Evolutionary conservation across 805 yeast genomes (phyloP), one percentile per base, ranked within the genome.

Genomic region (Torulaspora maleeae): DNA sequence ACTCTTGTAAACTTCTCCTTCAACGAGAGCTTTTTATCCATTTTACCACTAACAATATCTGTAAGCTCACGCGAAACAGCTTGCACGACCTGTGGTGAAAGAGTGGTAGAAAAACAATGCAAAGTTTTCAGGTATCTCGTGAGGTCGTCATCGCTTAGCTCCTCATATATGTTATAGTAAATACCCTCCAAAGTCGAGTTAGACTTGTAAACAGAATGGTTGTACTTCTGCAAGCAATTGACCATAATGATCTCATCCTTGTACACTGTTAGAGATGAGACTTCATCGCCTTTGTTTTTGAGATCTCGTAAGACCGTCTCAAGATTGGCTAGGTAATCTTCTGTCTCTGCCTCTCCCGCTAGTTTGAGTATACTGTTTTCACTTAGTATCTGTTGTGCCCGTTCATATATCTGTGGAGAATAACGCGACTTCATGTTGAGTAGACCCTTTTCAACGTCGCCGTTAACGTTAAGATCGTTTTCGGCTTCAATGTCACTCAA

Each of bases 281-380:
- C 73, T 55, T 86, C 93, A 47, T 75, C 73, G 15, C 79, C 71
- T 38, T 74, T 73, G 47, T 76, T 82, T 47, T 75, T 76, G 43
- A 85, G 71, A 56, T 89, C 96, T 45, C 76, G 77, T 59, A 95
- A 82, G 20, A 89, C 69, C 2, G 86, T 73, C 47, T 80, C 83
- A 46, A 90, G 75, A 48, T 82, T 79, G 27, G 76, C 69, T 85
- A 95, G 82, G 54, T 81, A 81, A n/a, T 73, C 50, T 32, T 69
- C 68, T 5, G 64, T 47, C 19, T 68, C 58, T 19, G 59, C 59
- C 20, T 58, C 54, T 3, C 51, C 49, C 5, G 52, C 24, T n/a
- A 50, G 33, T 10, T 54, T 41, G 5, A 60, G 52, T 17, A 56
- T 51, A 12, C 58, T 56, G 16, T 58, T 50, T 15, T 55, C 56